Base-by-base conservation (phyloP, 768 basidiomycete species). In the Naganishia vishniacii region DNA sequence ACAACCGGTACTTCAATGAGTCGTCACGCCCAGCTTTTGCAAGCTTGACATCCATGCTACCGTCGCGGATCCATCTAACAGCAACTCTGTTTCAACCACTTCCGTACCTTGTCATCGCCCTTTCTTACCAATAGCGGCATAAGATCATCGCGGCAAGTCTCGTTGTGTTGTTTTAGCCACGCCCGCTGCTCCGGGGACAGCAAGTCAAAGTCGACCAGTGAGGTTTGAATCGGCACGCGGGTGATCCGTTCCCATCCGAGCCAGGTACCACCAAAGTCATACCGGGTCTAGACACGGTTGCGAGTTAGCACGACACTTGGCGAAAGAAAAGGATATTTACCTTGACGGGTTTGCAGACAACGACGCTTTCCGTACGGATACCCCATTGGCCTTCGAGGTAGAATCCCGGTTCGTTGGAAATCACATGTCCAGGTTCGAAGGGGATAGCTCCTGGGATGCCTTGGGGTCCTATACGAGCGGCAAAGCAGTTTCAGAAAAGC, bases 351-450 rank as follows among this genome's bases (percentile, higher is more conserved):
- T 84, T 83, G 44, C 95, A 90, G 40, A 83, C 80, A 29, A 93
- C 79, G 13, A 89, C 87, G 49, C 88, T 90, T 78, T 99, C 95
- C 49, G 92, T 90, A 5, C 95, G 84, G 76, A 99, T 86, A 4
- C 95, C 95, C 82, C 85, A 98, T 67, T 83, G 81, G 15, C 86
- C 85, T 58, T 86, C 85, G 31, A 84, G 82, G 75, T 93, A 94
- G 78, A 85, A 93, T 0, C 91, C 92, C 48, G 92, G 94, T 78
- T 97, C 92, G 71, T 95, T 93, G 48, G 91, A 91, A 64, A 93
- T 85, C 69, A 93, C 85, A 76, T 95, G 86, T 12, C 95, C 95
- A n/a, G 85, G 84, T 25, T 82, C 81, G 32, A 97, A 82, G 13
- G 63, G 13, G 18, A 45, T 25, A 2, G 88, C 83, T 31, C 85